Conservation (phyloP, 352 stramenopile species). For the Globisporangium apiculatum region DNA sequence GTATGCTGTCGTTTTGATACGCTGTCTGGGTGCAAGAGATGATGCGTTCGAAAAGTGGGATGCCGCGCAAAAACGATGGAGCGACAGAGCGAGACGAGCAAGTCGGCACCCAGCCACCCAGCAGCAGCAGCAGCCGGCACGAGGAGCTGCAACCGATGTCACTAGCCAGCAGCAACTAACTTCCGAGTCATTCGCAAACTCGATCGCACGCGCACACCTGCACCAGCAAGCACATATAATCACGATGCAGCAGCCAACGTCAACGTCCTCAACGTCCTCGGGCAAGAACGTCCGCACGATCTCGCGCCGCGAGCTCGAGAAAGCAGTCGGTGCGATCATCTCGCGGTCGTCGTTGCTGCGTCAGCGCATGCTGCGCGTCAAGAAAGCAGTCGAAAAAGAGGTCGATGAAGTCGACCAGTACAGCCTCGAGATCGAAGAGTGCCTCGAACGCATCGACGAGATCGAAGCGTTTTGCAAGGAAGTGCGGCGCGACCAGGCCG, state of each 20-base stretch:
- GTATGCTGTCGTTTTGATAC: too few relatives aligned
- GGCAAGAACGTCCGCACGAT: conserved; percentile 13
- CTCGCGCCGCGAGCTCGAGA: conserved; percentile 15
- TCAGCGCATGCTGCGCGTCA: conserved; percentile 16
- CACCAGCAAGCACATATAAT: not conserved
- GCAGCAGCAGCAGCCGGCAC: too few relatives aligned
- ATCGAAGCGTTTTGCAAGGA: conserved; percentile 14
- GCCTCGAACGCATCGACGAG: conserved; percentile 16
- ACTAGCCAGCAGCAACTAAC: too few relatives aligned
- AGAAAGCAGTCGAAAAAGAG: conserved; percentile 16
- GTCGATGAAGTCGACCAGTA: conserved; percentile 17
- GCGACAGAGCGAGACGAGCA: too few relatives aligned
- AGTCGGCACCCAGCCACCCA: too few relatives aligned
- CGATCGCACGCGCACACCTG: not conserved
- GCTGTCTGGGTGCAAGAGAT: too few relatives aligned
- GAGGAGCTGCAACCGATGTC: too few relatives aligned
- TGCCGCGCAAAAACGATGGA: too few relatives aligned
- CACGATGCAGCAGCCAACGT: conserved; percentile 2
- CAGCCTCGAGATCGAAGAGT: conserved; percentile 15
- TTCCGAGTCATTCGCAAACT: not conserved
- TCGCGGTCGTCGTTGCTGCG: conserved; percentile 16
- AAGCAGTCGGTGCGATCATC: conserved; percentile 14
- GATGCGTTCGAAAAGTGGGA: too few relatives aligned
- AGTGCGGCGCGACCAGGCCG: conserved; percentile 9
- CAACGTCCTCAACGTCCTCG: not conserved